Conservation (phyloP, 1,139 yeast genomes). For the Pichia sp. region DNA sequence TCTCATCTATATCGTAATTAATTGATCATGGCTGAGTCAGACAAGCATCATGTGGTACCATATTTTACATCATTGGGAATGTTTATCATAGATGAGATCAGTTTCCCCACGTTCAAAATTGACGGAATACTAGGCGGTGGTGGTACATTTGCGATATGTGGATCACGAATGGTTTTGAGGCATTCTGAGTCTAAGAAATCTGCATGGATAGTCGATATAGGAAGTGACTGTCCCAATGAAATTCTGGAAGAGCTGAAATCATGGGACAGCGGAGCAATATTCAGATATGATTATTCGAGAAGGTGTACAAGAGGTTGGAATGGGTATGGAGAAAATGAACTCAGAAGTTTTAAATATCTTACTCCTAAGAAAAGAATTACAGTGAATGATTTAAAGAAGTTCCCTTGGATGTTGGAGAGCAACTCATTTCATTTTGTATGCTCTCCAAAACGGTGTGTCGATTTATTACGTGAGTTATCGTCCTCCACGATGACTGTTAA, state of each 20-base stretch:
- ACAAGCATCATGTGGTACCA: constrained; percentile 14
- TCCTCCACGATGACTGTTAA: not conserved
- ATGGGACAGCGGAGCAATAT: constrained; percentile 62
- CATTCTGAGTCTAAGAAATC: constrained; percentile 36
- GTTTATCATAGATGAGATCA: constrained; percentile 89
- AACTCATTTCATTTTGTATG: constrained; percentile 69
- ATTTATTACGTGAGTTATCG: constrained; percentile 9
- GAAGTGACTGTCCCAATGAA: constrained; percentile 63
- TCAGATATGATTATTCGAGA: constrained; percentile 48
- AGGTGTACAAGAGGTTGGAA: constrained; percentile 81
- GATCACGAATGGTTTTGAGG: constrained; percentile 57
- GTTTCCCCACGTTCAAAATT: constrained; percentile 46
- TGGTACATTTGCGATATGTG: constrained; percentile 76
- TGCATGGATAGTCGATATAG: constrained; percentile 75
- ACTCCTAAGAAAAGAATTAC: constrained; percentile 65
- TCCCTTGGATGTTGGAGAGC: constrained; percentile 38
- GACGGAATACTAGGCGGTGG: constrained; percentile 80
- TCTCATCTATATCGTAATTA: not conserved
- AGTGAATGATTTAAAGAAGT: constrained; percentile 50
- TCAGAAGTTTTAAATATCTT: constrained; percentile 50
- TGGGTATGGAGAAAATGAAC: constrained; percentile 59
- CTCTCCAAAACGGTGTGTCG: constrained; percentile 54
- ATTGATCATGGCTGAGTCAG: not conserved
- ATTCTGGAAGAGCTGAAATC: constrained; percentile 43
- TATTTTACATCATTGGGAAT: constrained; percentile 69